Base-by-base conservation (phyloP, 257 asterid species). In the Solanum pinnatisectum region DNA sequence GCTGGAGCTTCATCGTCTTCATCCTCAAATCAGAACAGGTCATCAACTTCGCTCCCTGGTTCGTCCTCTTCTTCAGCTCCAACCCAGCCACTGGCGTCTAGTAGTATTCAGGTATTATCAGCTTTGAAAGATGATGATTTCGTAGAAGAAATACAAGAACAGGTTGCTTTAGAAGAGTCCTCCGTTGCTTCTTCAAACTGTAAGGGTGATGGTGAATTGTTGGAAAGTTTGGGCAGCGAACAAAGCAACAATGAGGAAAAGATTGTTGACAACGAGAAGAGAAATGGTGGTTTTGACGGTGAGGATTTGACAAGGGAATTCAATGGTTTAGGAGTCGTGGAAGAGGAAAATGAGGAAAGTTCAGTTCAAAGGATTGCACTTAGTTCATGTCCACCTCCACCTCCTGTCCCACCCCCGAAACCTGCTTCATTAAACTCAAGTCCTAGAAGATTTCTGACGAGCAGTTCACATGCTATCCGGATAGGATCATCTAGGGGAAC, bases 321-420 rank as follows among this genome's bases (percentile, higher is more conserved):
- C 87, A 89, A 89, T 81, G 98, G 94, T 16, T 73, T 92, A 89
- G 33, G 90, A 59, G 88, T 88, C 27, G 90, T 91, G 59, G 92
- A 93, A 89, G 98, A 91, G 91, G 96, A 95, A 89, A 90, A 88
- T 83, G 95, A 94, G 71, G 90, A 91, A 87, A 90, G 93, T 89
- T 94, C 98, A 84, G 70, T 90, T 91, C 94, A 89, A 87, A 91
- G 88, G 91, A 92, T 87, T 67, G 87, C 93, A 35, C 88, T 94
- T 37, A 94, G 94, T 89, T 92, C 98, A 35, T 91, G 90, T 91
- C 99, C 99, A 4, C 99, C 99, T 5, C 99, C 99, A 1, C 99
- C 99, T 49, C 99, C 99, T 59, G 91, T 94, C 70, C 99, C 99
- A 44, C 99, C 99, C 86, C 99, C 98, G 32, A 97, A 90, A 93